phyloP scores from a whole-genome alignment of 148 eudicot genomes.

The Diospyros lotus region DNA sequence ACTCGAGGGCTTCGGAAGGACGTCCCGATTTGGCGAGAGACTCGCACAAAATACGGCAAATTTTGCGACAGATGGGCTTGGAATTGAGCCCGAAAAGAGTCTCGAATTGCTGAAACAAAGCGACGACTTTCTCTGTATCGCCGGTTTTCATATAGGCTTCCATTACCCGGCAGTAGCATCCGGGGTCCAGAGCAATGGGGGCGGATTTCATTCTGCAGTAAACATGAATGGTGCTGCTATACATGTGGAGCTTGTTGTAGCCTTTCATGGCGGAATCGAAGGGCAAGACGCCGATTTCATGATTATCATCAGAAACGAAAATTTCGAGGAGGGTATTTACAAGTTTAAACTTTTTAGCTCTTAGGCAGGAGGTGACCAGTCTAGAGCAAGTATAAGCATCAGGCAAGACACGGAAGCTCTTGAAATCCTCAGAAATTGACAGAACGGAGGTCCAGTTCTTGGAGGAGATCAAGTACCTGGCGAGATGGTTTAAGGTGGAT shows the following conservation, averaged over 20 bases:
- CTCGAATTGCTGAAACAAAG: slow-evolving; percentile 54
- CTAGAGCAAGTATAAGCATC: slow-evolving; percentile 44
- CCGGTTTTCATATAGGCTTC: slow-evolving; percentile 65
- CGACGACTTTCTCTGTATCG: slow-evolving; percentile 35
- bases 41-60: slow-evolving; percentile 51
- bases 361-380: slow-evolving; percentile 48
- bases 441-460: slow-evolving; percentile 50
- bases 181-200: slow-evolving; percentile 35
- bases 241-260: slow-evolving; percentile 89
- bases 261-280: slow-evolving; percentile 54
- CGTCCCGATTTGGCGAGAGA: slow-evolving; percentile 58
- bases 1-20: slow-evolving; percentile 53
- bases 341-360: slow-evolving; percentile 56
- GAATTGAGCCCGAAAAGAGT: background rate
- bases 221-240: slow-evolving; percentile 45
- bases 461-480: slow-evolving; percentile 46
- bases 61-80: background rate
- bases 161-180: slow-evolving; percentile 55
- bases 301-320: slow-evolving; percentile 27
- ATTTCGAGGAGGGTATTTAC: slow-evolving; percentile 42
- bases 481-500: slow-evolving; percentile 34
- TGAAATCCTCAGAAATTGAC: slow-evolving; percentile 43
- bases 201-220: slow-evolving; percentile 40
- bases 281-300: slow-evolving; percentile 28
- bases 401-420: slow-evolving; percentile 35